A percentile compares a stretch with the other conserved stretches of the same genome.
phyloP scores from a whole-genome alignment of 805 yeast genomes.

The Scheffersomyces amazonensis region DNA sequence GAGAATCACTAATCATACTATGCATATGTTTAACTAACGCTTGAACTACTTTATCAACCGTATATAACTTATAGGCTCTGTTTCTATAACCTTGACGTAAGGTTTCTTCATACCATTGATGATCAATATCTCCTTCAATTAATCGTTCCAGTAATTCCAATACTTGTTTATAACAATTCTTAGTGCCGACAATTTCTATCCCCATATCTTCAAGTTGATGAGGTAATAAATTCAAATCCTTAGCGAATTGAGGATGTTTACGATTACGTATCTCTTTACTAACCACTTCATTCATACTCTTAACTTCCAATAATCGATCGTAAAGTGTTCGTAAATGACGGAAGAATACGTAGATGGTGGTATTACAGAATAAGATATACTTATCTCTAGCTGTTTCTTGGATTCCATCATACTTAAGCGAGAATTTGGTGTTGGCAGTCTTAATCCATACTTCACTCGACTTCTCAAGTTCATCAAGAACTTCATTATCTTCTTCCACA shows the following conservation, averaged over 20 bases:
- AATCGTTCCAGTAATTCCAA: constrained; percentile 68
- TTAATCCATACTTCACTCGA: constrained; percentile 44
- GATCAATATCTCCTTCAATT: constrained; percentile 88
- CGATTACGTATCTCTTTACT: constrained; percentile 67
- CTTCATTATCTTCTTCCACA: constrained; percentile 33
- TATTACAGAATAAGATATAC: constrained; percentile 82
- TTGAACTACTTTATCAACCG: constrained; percentile 89
- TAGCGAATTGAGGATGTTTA: constrained; percentile 72
- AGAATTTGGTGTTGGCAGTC: constrained; percentile 30
- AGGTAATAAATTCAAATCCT: constrained; percentile 77
- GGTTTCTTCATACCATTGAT: constrained; percentile 92
- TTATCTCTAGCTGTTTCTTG: constrained; percentile 43
- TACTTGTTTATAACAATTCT: constrained; percentile 75
- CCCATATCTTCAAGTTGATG: constrained; percentile 82
- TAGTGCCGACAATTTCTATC: constrained; percentile 59
- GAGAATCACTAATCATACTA: constrained; percentile 71
- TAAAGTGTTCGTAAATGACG: constrained; percentile 81
- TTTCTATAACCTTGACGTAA: constrained; percentile 93
- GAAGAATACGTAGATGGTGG: constrained; percentile 84
- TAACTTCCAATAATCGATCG: constrained; percentile 76
- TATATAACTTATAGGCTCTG: constrained; percentile 87
- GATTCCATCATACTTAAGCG: constrained; percentile 21
- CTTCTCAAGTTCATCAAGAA: constrained; percentile 27
- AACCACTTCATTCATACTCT: constrained; percentile 65
- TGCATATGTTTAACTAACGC: constrained; percentile 76